Conservation (phyloP, 257 asterid species). For the Solanum pennellii region DNA sequence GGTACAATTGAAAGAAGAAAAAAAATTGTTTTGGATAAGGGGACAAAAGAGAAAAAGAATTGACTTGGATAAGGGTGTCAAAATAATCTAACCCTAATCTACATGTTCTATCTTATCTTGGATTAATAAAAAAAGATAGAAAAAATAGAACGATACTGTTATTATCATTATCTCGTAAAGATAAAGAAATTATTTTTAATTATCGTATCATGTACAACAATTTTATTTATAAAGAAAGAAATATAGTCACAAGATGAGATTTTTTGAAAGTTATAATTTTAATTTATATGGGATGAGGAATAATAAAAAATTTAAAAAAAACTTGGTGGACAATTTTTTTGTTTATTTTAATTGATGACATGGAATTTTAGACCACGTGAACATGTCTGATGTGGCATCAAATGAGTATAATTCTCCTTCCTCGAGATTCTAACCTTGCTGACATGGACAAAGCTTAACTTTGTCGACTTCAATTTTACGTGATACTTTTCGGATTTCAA, state of each 20-base stretch:
- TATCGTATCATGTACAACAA: too few relatives aligned
- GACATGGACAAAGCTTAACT: not conserved
- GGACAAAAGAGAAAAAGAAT: not conserved
- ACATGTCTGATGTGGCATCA: not conserved
- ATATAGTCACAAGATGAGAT: too few relatives aligned
- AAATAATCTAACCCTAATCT: not conserved
- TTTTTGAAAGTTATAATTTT: too few relatives aligned
- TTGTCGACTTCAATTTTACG: not conserved
- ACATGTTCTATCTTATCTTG: not conserved
- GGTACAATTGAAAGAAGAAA: not conserved
- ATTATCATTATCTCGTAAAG: too few relatives aligned
- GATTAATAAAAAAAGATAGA: too few relatives aligned
- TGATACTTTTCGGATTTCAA: too few relatives aligned
- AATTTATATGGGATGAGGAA: not conserved
- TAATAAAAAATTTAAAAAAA: not conserved
- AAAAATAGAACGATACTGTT: fast-evolving
- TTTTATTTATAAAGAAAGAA: too few relatives aligned
- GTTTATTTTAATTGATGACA: not conserved
- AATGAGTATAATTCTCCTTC: not conserved
- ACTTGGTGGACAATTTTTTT: not conserved
- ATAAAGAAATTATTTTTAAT: too few relatives aligned
- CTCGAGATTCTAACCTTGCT: not conserved
- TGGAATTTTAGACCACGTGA: not conserved
- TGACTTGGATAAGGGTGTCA: not conserved
- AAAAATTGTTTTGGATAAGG: not conserved